phyloP scores from a whole-genome alignment of 306 rosid genomes.

The Rosa rugosa region DNA sequence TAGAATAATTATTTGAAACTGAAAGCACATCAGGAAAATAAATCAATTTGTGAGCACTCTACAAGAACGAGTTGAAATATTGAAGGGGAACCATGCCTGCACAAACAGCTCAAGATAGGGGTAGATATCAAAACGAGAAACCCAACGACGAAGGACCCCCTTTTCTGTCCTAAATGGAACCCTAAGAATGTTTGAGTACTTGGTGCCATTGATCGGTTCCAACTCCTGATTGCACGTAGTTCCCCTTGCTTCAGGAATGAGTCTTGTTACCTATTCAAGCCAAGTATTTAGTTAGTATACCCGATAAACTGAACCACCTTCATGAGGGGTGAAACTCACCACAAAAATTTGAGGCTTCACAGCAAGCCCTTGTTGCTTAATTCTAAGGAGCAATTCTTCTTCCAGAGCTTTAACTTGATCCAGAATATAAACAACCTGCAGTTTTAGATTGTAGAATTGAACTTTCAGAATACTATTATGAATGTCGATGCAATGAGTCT shows the following conservation, averaged over 20 bases:
- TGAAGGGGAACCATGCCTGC: constrained; percentile 42
- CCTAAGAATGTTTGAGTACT: constrained; percentile 71
- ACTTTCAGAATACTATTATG: too few species aligned
- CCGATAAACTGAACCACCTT: not conserved
- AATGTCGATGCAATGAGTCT: not conserved
- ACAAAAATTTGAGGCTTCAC: constrained; percentile 85
- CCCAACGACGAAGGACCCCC: constrained; percentile 67
- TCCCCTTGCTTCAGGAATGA: constrained; percentile 86
- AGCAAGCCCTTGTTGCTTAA: constrained; percentile 72
- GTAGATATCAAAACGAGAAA: constrained; percentile 89
- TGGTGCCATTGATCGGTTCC: constrained; percentile 71
- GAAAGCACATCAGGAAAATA: constrained; percentile 8
- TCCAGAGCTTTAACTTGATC: constrained; percentile 93
- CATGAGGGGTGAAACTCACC: constrained; percentile 44
- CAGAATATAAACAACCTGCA: constrained; percentile 83
- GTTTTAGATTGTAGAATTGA: not conserved
- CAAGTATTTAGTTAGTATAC: constrained; percentile 13
- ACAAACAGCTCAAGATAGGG: constrained; percentile 85
- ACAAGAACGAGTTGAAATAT: not conserved
- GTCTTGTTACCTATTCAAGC: constrained; percentile 63
- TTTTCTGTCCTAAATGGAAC: constrained; percentile 74
- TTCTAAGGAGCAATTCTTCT: constrained; percentile 66
- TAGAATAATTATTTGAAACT: not conserved
- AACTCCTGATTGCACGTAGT: constrained; percentile 80
- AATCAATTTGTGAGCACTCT: not conserved